Conservation (phyloP, 352 stramenopile genomes). For the Pythium periplocum region DNA sequence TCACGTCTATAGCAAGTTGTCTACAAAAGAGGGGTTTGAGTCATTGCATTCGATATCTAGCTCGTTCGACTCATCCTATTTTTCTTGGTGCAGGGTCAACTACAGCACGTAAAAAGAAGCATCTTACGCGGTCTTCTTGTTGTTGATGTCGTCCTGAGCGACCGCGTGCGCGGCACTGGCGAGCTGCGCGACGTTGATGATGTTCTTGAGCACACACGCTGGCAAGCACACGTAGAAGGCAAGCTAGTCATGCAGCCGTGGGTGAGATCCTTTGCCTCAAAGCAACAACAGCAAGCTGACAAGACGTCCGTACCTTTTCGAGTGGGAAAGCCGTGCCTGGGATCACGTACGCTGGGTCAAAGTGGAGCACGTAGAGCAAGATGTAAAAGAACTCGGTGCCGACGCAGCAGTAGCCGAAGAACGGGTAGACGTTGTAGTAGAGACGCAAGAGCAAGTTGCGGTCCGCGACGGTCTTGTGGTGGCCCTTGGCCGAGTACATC, state of each 20-base stretch:
- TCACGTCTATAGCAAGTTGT: no score
- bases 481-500: slow-evolving; percentile 93
- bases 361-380: slow-evolving; percentile 86
- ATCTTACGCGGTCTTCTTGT: slow-evolving; percentile 54
- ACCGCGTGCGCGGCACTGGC: slow-evolving; percentile 77
- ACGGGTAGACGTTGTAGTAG: slow-evolving; percentile 90
- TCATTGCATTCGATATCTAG: no score
- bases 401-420: slow-evolving; percentile 93
- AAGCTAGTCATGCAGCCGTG: slow-evolving; percentile 26
- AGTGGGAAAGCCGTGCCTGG: slow-evolving; percentile 49
- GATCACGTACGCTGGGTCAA: slow-evolving; percentile 60
- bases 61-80: no score
- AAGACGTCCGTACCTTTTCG: slow-evolving; percentile 28
- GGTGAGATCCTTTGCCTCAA: background rate
- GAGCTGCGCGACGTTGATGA: slow-evolving; percentile 91
- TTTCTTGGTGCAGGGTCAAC: no score
- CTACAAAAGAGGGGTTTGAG: no score
- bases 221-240: slow-evolving; percentile 88
- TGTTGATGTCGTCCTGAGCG: slow-evolving; percentile 56
- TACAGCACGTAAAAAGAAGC: no score
- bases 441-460: slow-evolving; percentile 94
- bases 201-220: slow-evolving; percentile 89
- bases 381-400: slow-evolving; percentile 92
- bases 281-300: slow-evolving; percentile 8
- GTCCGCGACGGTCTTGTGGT: slow-evolving; percentile 94